These are phyloP conservation scores for Guadua angustifolia DNA, from an alignment of 176 grass and related monocot genomes.

Conservation along the genomic window DNA sequence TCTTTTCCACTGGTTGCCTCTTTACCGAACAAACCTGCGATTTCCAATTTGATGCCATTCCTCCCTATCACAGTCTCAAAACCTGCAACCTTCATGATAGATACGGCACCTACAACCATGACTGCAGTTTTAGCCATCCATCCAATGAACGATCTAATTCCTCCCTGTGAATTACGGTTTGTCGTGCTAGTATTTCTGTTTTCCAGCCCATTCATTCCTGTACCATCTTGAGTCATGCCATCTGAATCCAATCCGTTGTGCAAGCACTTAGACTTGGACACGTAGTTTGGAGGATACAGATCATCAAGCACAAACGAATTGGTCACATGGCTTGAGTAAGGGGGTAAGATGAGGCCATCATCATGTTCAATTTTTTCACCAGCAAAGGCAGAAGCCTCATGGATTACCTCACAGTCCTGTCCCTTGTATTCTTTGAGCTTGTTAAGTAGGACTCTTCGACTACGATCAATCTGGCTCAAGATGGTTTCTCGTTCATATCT, in stretches of 20 bases:
- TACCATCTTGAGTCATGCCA: neutral
- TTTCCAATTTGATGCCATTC: slow-evolving; percentile 48
- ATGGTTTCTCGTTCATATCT: slow-evolving; percentile 76
- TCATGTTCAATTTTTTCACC: slow-evolving; percentile 78
- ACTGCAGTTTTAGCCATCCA: slow-evolving; percentile 74
- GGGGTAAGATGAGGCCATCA: slow-evolving; percentile 67
- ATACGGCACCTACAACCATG: slow-evolving; percentile 60
- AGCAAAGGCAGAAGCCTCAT: slow-evolving; percentile 72
- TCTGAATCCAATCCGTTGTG: slow-evolving; percentile 27
- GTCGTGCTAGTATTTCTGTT: slow-evolving; percentile 8
- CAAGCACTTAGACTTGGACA: slow-evolving; percentile 43
- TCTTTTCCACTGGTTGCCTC: neutral
- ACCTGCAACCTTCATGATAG: slow-evolving; percentile 62
- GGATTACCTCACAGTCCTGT: slow-evolving; percentile 73
- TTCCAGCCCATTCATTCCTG: neutral
- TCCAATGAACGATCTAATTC: slow-evolving; percentile 59
- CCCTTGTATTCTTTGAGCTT: slow-evolving; percentile 88
- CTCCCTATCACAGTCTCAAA: slow-evolving; percentile 50
- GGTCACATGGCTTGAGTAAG: slow-evolving; percentile 65
- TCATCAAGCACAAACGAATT: slow-evolving; percentile 62
- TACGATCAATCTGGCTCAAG: slow-evolving; percentile 72
- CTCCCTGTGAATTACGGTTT: neutral
- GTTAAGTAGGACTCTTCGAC: slow-evolving; percentile 59
- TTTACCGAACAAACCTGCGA: slow-evolving; percentile 21
- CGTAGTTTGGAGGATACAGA: slow-evolving; percentile 48